A percentile compares a stretch with the other conserved stretches of the same genome.
These are phyloP conservation scores for Ogataea hybrid DNA, from an alignment of 1,139 yeast genomes.

Conservation along the genomic window DNA sequence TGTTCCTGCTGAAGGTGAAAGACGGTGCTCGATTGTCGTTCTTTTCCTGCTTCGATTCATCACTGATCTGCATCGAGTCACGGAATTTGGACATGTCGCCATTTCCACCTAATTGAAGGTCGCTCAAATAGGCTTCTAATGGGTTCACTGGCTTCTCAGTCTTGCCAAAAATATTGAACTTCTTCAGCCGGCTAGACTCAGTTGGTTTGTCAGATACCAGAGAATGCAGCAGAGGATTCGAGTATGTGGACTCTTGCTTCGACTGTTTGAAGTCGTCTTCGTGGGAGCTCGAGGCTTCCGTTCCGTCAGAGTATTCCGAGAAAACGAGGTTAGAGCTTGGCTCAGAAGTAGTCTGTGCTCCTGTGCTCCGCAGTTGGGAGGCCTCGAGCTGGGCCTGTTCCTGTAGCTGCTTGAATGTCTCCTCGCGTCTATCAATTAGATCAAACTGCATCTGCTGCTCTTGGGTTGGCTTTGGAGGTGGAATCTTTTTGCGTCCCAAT, in stretches of 20 bases:
- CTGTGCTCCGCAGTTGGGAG: constrained; percentile 1
- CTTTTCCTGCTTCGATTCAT: constrained; percentile 22
- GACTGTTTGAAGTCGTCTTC: constrained; percentile 11
- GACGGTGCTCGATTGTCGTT: constrained; percentile 7
- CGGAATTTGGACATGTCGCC: constrained; percentile 45
- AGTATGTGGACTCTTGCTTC: constrained; percentile 22
- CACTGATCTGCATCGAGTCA: constrained; percentile 29
- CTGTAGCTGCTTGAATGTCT: constrained; percentile 29
- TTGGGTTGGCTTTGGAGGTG: constrained; percentile 33
- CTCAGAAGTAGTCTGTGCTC: constrained; percentile 21
- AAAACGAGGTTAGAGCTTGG: constrained; percentile 28
- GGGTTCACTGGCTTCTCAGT: constrained; percentile 10
- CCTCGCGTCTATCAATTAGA: constrained; percentile 25
- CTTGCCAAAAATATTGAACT: constrained; percentile 7
- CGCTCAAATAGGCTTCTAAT: constrained; percentile 17
- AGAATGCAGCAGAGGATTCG: constrained; percentile 23
- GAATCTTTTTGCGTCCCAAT: constrained; percentile 25
- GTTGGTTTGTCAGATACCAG: constrained; percentile 25
- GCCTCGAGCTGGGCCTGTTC: constrained; percentile 27
- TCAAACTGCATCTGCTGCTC: constrained; percentile 25
- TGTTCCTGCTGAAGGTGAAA: neutral
- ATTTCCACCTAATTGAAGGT: constrained; percentile 34
- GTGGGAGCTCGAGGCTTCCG: constrained; percentile 38
- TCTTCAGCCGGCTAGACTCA: constrained; percentile 21
- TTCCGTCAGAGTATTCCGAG: constrained; percentile 47